A percentile compares a stretch with the other conserved stretches of the same genome.
These are phyloP conservation scores for carrot (Daucus carota) DNA, from an alignment of 129 eudicot genomes.

Conservation along the genomic window DH1_v3.0 NC_030386.2:40387501-40388000, in stretches of 20 bases:
- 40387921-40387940: constrained; percentile 54
- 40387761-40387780: neutral
- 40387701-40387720: neutral
- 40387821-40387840: neutral
- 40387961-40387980: constrained; percentile 36
- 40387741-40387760: neutral
- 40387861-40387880: constrained; percentile 45
- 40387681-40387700: neutral
- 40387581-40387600: constrained; percentile 63
- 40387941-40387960: constrained; percentile 48
- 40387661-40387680: neutral
- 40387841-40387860: constrained; percentile 16
- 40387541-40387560: constrained; percentile 58
- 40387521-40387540: constrained; percentile 57
- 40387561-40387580: constrained; percentile 62
- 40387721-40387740: neutral
- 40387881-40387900: constrained; percentile 42
- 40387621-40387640: neutral
- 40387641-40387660: neutral
- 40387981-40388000: constrained; percentile 41
- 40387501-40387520: constrained; percentile 59
- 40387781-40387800: too few relatives aligned
- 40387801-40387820: too few relatives aligned
- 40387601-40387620: constrained; percentile 16
- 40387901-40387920: constrained; percentile 48